A percentile compares a stretch with the other conserved stretches of the same genome.
phyloP scores from a whole-genome alignment of 352 stramenopile species.

The Globisporangium canariense region DNA sequence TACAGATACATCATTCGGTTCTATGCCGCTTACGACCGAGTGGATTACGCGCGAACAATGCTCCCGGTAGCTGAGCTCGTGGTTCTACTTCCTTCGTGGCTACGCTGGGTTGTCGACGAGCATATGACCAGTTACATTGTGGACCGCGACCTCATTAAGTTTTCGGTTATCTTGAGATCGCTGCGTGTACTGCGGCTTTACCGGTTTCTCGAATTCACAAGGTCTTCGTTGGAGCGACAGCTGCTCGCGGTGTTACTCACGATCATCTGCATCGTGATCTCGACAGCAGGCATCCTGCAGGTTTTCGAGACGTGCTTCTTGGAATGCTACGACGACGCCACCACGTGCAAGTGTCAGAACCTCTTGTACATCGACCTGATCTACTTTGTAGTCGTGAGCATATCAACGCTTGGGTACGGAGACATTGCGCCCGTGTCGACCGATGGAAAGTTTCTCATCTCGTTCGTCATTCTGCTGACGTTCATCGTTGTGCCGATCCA shows the following conservation, averaged over 20 bases:
- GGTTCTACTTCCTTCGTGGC: constrained; percentile 62
- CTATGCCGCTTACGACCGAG: constrained; percentile 59
- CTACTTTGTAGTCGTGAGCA: constrained; percentile 84
- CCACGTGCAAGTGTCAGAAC: constrained; percentile 47
- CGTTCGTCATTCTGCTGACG: constrained; percentile 80
- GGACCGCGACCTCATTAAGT: constrained; percentile 12
- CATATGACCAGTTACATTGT: constrained; percentile 14
- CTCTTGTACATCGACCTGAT: constrained; percentile 71
- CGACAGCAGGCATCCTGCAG: constrained; percentile 63
- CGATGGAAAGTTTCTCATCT: constrained; percentile 69
- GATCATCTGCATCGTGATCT: constrained; percentile 67
- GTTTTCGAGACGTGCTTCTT: constrained; percentile 55
- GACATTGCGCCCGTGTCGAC: constrained; percentile 68
- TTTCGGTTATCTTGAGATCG: constrained; percentile 43
- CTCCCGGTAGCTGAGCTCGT: constrained; percentile 57
- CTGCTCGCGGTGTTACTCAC: constrained; percentile 58
- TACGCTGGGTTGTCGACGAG: background rate
- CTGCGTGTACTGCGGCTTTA: constrained; percentile 70
- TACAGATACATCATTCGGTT: constrained; percentile 47
- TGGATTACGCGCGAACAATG: constrained; percentile 52
- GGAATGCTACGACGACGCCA: constrained; percentile 21
- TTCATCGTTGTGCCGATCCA: constrained; percentile 81
- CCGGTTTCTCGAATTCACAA: constrained; percentile 70
- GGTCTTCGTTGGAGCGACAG: constrained; percentile 69
- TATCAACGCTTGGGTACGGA: constrained; percentile 82